Conservation (phyloP, 148 eudicot genomes). For the Vaccinium corymbosum region DNA sequence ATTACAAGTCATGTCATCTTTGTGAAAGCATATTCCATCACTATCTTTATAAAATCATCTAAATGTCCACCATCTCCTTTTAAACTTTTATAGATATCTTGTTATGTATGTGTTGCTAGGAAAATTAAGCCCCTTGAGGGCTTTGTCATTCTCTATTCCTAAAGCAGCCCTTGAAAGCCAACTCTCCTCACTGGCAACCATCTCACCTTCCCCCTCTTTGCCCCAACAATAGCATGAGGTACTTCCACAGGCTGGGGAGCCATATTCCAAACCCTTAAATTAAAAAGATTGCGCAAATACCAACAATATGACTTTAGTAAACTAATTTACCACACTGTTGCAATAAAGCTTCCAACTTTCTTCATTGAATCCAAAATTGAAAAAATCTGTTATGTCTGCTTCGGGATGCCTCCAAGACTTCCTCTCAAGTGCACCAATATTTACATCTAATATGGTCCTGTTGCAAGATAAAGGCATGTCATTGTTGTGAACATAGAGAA, state of each 20-base stretch:
- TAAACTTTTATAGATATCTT: neutral
- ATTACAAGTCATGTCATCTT: too few relatives aligned
- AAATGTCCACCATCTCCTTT: neutral
- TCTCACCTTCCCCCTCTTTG: neutral
- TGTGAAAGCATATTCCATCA: neutral
- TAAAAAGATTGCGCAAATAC: neutral
- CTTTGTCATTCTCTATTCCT: neutral
- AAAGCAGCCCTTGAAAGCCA: constrained; percentile 2
- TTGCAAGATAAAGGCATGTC: neutral
- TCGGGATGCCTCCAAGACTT: constrained; percentile 36
- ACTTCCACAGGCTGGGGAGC: neutral
- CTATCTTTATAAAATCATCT: neutral
- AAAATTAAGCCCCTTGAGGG: neutral
- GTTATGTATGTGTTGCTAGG: neutral
- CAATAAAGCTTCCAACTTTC: constrained; percentile 38
- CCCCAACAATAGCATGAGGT: neutral
- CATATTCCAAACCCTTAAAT: neutral
- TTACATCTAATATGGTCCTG: constrained; percentile 40
- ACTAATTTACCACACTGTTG: constrained; percentile 29
- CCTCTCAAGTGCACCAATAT: constrained; percentile 23
- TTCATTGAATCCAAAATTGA: constrained; percentile 42
- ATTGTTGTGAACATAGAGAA: neutral
- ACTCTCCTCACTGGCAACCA: neutral
- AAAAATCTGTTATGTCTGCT: constrained; percentile 33
- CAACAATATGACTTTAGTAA: neutral